Evolutionary conservation across 2,329 filamentous ascomycete genomes (phyloP), one percentile per base, ranked within the genome.

Genomic region (Fusarium coicis): DNA sequence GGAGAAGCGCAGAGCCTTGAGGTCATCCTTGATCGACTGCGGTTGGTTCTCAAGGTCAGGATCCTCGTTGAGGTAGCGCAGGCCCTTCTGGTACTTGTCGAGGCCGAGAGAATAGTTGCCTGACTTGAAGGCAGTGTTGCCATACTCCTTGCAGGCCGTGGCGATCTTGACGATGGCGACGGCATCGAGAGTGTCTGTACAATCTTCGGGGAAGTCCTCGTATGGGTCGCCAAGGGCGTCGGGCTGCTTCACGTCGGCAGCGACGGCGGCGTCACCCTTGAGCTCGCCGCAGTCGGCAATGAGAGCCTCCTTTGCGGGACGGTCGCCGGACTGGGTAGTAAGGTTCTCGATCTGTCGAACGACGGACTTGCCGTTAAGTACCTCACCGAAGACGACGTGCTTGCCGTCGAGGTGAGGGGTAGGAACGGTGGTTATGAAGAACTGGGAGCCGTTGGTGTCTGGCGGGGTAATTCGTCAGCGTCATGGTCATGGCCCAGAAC

Each of bases 311-410:
- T 90, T 87, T 56, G 80, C 81, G 34, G 95, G 95, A 84, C 95
- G 96, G 86, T 98, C 96, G 78, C 88, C 89, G 34, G 88, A 84
- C 75, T 92, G 87, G 4, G 93, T 96, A 59, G 87, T 87, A 70
- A 94, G 86, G 83, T 96, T 96, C 85, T 99, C 96, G 78, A 98
- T 91, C 82, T 95, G 91, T 73, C 96, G 93, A 39, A 98, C 90
- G 42, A 98, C 86, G 70, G 93, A 95, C 88, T 98, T 98, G 79
- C 96, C 96, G 69, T 92, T 93, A 79, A 98, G 89, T 63, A 98
- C 96, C 81, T 98, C 93, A 72, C 96, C 96, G 78, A 98, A 99
- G 30, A 99, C 95, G 52, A 98, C 96, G 84, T 99, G 96, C 88
- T 99, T 99, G 81, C 91, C 91, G 82, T 99, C 95, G 43, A 98